Base-by-base conservation (phyloP, 2,329 filamentous ascomycete species). In the Davidsoniella australis region DNA sequence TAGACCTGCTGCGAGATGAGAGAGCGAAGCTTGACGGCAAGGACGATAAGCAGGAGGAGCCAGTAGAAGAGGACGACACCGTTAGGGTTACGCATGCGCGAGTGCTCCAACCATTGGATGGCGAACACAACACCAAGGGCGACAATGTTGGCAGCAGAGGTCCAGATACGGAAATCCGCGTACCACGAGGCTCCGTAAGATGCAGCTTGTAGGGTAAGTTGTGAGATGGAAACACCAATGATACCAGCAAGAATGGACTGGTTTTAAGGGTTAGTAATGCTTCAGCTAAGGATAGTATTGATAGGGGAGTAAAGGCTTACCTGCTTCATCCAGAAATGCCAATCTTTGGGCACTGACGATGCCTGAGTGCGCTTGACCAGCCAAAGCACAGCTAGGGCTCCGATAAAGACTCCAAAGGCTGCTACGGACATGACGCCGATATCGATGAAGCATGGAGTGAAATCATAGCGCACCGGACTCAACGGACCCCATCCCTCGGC, bases 391-490 rank as follows among this genome's bases (percentile, higher is more conserved):
- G 89, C 86, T 42, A 79, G 71, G 6, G 78, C 72, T 51, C 91
- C 91, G 55, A 81, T 73, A 20, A 95, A 49, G 20, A 95, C 70
- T 14, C 89, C 88, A 67, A 82, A 93, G 12, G 71, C 72, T 7
- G 85, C 85, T 24, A 94, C 84, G 1, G 73, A 67, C 33, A 83
- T 77, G 52, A 96, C 76, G 77, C 85, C 88, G 18, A 94, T 76
- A 62, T 98, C 93, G 58, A 96, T 79, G 62, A 98, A 98, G 69
- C 91, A 98, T 39, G 91, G 89, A 14, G 91, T 96, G 59, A 98
- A 87, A 67, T 98, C 91, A 65, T 86, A 95, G 63, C 89, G 75
- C 56, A 79, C 72, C 36, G 80, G 79, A 65, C 87, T 95, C 61
- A 98, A 62, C 18, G 91, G 91, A 1, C 93, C 93, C 91, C 91